phyloP scores from a whole-genome alignment of 164 flowering plant species.

The Umbellularia californica region DNA sequence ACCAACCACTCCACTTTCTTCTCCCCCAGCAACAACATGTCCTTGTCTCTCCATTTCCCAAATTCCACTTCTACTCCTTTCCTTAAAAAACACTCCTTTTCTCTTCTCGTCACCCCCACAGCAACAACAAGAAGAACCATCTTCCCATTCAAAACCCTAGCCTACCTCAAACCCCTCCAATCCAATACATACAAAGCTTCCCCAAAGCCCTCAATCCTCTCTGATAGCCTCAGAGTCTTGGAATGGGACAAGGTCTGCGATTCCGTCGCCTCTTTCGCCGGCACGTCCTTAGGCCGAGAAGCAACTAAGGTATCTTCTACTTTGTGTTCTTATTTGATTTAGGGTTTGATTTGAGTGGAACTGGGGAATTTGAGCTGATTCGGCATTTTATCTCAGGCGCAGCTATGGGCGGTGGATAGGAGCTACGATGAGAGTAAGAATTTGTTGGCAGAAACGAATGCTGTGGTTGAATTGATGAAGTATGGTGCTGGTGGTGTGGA shows the following conservation, averaged over 20 bases:
- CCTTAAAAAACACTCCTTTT: neutral
- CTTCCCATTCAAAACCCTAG: neutral
- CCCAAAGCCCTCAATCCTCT: slow-evolving; percentile 22
- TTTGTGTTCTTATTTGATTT: neutral
- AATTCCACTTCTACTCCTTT: neutral
- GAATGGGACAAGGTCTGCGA: slow-evolving; percentile 92
- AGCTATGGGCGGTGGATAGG: slow-evolving; percentile 53
- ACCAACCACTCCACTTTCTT: too few species aligned
- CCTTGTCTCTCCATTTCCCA: neutral
- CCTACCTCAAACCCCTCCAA: slow-evolving; percentile 1
- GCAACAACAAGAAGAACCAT: neutral
- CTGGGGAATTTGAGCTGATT: neutral
- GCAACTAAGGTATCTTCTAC: slow-evolving; percentile 45
- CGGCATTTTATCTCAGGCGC: slow-evolving; percentile 15
- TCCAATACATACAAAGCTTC: neutral
- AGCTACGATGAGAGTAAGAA: slow-evolving; percentile 63
- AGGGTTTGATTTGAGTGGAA: neutral
- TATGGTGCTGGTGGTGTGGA: slow-evolving; percentile 62
- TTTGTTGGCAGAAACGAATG: slow-evolving; percentile 70
- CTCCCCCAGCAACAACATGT: neutral
- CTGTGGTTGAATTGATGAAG: slow-evolving; percentile 74
- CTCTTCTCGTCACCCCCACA: neutral
- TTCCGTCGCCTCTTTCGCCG: slow-evolving; percentile 72
- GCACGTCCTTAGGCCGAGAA: slow-evolving; percentile 67
- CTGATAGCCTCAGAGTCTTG: slow-evolving; percentile 52